Base-by-base conservation (phyloP, 495 filamentous ascomycete genomes). In the Penicillium argentinense region DNA sequence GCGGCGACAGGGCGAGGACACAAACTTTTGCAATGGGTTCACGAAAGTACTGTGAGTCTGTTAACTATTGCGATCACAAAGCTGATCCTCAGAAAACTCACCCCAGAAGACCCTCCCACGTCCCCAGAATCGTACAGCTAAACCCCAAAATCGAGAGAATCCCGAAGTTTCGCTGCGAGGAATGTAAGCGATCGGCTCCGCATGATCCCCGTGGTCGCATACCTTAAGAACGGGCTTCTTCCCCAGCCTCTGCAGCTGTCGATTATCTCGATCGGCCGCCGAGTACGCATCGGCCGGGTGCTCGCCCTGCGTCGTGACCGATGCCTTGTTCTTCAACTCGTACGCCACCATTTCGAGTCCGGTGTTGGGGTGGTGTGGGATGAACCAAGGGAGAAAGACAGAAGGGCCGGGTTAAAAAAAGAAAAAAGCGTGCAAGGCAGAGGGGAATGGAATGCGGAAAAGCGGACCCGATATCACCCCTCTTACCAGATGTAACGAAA, bases 181-280 rank as follows among this genome's bases (percentile, higher is more conserved):
- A 39, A 26, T 30, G 27, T 24, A 18, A 42, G 14, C 12, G 6
- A 5, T 19, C 11, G 9, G 12, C 4, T 42, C 23, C 28, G 17
- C 12, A 28, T 17, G 22, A 30, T 27, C 1, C 12, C 13, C 23
- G 42, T 5, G 14, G 25, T 16, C 11, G 13, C 49, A 42, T 47
- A 70, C 66, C 62, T 64, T 70, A 34, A 72, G 57, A 18, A 72
- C 67, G 8, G 67, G 66, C 51, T 64, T 72, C 42, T 73, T 71
- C 16, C 71, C 69, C 39, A 74, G 45, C 3, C 63, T 64, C 23
- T 63, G 55, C n/a, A 72, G 49, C 18, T 56, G 50, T 18, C 51
- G 45, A 47, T 65, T 62, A 51, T 72, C 68, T 33, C 58, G 64
- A 39, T 67, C 54, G n/a, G 30, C 36, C 12, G 18, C 37, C 24